phyloP scores from a whole-genome alignment of 2,329 filamentous ascomycete species.

The Amesomyces nigricolor region DNA sequence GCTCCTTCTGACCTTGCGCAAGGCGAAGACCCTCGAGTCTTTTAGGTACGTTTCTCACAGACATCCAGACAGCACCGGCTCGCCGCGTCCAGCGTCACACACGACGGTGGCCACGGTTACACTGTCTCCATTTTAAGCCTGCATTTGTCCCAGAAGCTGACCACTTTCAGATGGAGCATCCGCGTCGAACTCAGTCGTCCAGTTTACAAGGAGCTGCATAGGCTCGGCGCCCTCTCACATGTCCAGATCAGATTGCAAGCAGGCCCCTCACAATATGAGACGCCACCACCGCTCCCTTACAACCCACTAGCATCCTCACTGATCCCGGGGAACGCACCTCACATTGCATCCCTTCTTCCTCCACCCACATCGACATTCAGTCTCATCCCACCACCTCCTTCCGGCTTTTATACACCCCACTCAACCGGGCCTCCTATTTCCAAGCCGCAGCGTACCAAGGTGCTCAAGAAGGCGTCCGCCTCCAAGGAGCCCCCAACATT shows the following conservation, averaged over 20 bases:
- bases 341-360: slow-evolving; percentile 19
- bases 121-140: neutral
- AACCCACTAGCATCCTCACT: slow-evolving; percentile 17
- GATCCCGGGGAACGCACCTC: slow-evolving; percentile 21
- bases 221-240: slow-evolving; percentile 46
- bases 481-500: slow-evolving; percentile 46
- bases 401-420: slow-evolving; percentile 26
- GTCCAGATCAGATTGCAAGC: slow-evolving; percentile 55
- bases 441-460: slow-evolving; percentile 35
- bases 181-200: slow-evolving; percentile 55
- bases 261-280: slow-evolving; percentile 50
- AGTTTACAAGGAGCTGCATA: slow-evolving; percentile 52
- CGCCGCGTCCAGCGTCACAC: neutral
- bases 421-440: slow-evolving; percentile 31
- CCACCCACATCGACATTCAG: slow-evolving; percentile 19
- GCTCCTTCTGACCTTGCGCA: slow-evolving; percentile 50
- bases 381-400: slow-evolving; percentile 18
- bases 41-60: slow-evolving; percentile 43
- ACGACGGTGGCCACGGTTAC: neutral
- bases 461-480: slow-evolving; percentile 29
- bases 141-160: slow-evolving; percentile 1
- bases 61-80: slow-evolving; percentile 2
- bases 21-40: slow-evolving; percentile 48
- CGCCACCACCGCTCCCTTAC: slow-evolving; percentile 43
- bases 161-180: slow-evolving; percentile 52